phyloP scores from a whole-genome alignment of 2,329 filamentous ascomycete genomes.

The Cercospora brassicicola region DNA sequence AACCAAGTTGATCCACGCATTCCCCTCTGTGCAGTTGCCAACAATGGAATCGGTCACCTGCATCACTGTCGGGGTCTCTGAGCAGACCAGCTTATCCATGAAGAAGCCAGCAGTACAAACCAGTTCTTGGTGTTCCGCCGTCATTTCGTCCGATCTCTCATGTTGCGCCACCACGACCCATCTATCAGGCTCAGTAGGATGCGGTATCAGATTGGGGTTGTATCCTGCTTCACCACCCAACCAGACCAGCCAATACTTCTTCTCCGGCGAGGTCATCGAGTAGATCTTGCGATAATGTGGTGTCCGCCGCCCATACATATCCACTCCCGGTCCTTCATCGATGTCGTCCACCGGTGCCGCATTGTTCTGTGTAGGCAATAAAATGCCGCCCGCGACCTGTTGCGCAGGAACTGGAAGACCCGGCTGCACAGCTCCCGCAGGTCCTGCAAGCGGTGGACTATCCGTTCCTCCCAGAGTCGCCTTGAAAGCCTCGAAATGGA shows the following conservation, averaged over 20 bases:
- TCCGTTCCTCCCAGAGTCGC: neutral
- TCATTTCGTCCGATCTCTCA: constrained; percentile 27
- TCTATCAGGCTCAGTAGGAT: constrained; percentile 50
- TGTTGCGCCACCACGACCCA: constrained; percentile 51
- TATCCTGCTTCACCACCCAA: constrained; percentile 48
- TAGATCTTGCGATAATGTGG: constrained; percentile 11
- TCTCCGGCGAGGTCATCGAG: constrained; percentile 50
- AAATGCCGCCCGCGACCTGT: neutral
- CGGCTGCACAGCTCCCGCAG: neutral
- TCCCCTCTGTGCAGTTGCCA: constrained; percentile 49
- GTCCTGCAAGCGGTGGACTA: neutral
- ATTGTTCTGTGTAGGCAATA: neutral
- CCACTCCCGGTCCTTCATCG: constrained; percentile 4
- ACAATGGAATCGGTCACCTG: constrained; percentile 51
- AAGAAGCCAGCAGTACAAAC: constrained; percentile 54
- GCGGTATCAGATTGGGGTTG: constrained; percentile 61
- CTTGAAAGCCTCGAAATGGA: neutral
- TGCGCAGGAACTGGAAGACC: neutral
- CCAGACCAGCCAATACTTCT: constrained; percentile 52
- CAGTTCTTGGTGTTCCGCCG: constrained; percentile 42
- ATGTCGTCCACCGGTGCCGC: neutral
- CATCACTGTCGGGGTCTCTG: constrained; percentile 44
- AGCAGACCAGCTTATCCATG: constrained; percentile 46
- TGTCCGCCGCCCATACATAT: neutral
- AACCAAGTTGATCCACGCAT: constrained; percentile 48